A percentile compares a stretch with the other conserved stretches of the same genome.
Evolutionary conservation across 2,329 filamentous ascomycete species (phyloP).

Genomic region (Fusarium papillatum): DNA sequence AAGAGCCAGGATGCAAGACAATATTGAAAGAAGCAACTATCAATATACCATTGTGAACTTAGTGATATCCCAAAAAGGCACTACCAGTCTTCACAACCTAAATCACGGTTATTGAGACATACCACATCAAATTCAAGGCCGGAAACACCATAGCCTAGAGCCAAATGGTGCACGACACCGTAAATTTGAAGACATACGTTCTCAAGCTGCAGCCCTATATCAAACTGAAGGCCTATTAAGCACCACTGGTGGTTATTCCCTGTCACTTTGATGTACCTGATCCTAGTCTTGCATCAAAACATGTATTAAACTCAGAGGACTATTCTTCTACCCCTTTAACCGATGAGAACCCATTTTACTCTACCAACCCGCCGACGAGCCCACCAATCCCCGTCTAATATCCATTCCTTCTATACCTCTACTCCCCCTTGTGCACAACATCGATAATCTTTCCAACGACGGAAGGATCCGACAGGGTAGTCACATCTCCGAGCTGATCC

Average conservation of each 20-base stretch:
- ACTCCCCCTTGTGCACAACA: conserved; percentile 25
- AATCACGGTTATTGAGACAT: background rate
- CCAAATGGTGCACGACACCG: too few relatives aligned
- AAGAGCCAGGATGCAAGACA: too few relatives aligned
- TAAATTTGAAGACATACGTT: background rate
- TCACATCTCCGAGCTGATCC: conserved; percentile 90
- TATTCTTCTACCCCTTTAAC: background rate
- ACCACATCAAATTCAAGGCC: background rate
- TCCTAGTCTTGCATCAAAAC: background rate
- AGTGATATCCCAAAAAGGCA: background rate
- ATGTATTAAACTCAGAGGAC: background rate
- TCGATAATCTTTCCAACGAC: conserved; percentile 90
- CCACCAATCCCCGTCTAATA: background rate
- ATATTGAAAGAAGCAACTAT: background rate
- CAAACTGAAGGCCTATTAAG: too few relatives aligned
- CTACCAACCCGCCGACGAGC: background rate
- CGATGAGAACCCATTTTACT: background rate
- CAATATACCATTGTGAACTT: background rate
- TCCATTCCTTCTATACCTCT: background rate
- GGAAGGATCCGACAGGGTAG: conserved; percentile 88
- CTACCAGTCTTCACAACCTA: background rate
- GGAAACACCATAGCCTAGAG: too few relatives aligned
- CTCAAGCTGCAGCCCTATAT: background rate
- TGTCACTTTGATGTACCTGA: background rate
- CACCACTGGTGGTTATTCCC: background rate